These are phyloP conservation scores for Leccinum disarticulatum DNA, from an alignment of 768 basidiomycete species.

Conservation along the genomic window DNA sequence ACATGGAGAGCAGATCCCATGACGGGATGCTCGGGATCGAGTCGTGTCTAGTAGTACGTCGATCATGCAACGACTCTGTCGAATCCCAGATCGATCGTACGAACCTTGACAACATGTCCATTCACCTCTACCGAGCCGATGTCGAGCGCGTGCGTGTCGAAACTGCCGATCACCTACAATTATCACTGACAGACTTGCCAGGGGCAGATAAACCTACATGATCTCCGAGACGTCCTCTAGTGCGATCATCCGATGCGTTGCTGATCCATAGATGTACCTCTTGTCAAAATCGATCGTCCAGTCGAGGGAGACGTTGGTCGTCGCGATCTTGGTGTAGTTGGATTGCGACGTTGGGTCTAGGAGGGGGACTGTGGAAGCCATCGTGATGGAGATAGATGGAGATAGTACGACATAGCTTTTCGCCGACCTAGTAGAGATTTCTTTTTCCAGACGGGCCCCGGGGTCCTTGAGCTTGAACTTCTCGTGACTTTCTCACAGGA, in stretches of 20 bases:
- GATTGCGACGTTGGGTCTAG: conserved; percentile 52
- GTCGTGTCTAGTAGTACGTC: conserved; percentile 40
- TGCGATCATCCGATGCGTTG: conserved; percentile 43
- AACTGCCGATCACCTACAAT: conserved; percentile 24
- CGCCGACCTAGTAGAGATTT: neutral
- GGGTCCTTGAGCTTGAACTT: neutral
- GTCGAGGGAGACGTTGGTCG: conserved; percentile 50
- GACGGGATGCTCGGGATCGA: conserved; percentile 60
- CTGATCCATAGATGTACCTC: conserved; percentile 48
- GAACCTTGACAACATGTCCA: conserved; percentile 46
- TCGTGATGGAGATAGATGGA: neutral
- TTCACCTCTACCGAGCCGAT: conserved; percentile 53
- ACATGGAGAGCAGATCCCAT: conserved; percentile 80
- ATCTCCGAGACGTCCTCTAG: conserved; percentile 40
- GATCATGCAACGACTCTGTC: neutral
- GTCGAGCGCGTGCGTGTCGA: conserved; percentile 55
- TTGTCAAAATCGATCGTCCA: conserved; percentile 58
- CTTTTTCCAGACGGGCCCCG: neutral
- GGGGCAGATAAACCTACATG: conserved; percentile 34
- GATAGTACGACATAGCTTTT: neutral
- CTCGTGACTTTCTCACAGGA: neutral
- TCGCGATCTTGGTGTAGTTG: conserved; percentile 53
- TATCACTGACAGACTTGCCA: neutral
- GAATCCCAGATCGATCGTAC: conserved; percentile 18
- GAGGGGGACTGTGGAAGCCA: conserved; percentile 16